Evolutionary conservation across 2,329 filamentous ascomycete species (phyloP).

Genomic region (Calonectria leucothoes): DNA sequence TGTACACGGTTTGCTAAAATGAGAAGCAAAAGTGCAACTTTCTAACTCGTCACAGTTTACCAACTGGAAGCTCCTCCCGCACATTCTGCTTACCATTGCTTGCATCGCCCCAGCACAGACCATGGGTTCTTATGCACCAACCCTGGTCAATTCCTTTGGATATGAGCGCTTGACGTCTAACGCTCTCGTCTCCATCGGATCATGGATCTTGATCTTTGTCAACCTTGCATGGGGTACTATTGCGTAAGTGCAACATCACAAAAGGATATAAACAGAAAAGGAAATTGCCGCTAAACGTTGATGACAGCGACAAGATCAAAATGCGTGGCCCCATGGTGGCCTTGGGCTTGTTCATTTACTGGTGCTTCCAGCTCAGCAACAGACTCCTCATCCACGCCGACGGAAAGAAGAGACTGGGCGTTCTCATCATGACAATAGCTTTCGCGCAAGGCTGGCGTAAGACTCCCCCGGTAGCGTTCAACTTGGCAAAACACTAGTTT

Average conservation of each 20-base stretch:
- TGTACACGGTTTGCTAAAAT: neutral
- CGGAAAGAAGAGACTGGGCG: conserved; percentile 28
- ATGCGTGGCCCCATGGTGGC: conserved; percentile 33
- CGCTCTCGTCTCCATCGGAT: conserved; percentile 49
- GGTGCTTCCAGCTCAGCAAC: conserved; percentile 32
- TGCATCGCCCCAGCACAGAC: conserved; percentile 31
- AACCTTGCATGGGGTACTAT: conserved; percentile 47
- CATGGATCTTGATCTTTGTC: conserved; percentile 47
- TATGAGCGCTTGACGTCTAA: conserved; percentile 46
- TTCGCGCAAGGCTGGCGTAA: conserved; percentile 36
- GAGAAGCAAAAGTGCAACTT: rapidly evolving
- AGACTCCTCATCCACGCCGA: conserved; percentile 29
- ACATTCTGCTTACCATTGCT: conserved; percentile 39
- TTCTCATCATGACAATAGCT: conserved; percentile 27
- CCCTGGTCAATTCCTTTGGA: conserved; percentile 47
- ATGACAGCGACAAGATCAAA: conserved; percentile 31
- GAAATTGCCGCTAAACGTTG: neutral
- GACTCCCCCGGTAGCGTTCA: neutral
- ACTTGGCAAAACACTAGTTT: too few species aligned
- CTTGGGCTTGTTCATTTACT: conserved; percentile 30
- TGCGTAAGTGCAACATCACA: neutral
- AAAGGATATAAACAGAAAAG: rapidly evolving
- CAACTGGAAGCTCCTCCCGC: conserved; percentile 51
- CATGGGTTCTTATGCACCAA: conserved; percentile 35
- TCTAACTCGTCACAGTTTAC: conserved; percentile 42